Evolutionary conservation across 805 yeast species (phyloP).

Genomic region (Kluyveromyces aestuarii): DNA sequence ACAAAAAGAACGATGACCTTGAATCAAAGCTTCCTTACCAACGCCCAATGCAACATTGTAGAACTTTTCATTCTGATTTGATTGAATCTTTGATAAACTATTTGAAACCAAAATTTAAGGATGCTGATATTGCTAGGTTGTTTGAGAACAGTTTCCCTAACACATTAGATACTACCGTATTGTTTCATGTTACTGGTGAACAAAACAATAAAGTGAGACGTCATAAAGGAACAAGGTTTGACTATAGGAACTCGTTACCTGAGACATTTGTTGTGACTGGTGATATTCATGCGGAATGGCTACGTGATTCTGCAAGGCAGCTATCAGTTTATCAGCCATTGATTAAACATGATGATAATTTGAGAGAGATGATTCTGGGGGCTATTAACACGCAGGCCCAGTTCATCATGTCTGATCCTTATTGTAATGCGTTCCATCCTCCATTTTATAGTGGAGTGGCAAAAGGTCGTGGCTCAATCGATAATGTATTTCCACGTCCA

Average conservation of each 20-base stretch:
- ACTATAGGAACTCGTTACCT: slow-evolving; percentile 26
- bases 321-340: slow-evolving; percentile 65
- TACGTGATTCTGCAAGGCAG: slow-evolving; percentile 80
- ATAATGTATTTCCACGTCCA: slow-evolving; percentile 59
- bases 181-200: slow-evolving; percentile 45
- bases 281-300: slow-evolving; percentile 91
- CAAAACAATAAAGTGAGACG: slow-evolving; percentile 9
- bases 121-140: slow-evolving; percentile 61
- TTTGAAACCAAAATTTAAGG: slow-evolving; percentile 39
- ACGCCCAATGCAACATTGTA: slow-evolving; percentile 63
- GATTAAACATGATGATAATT: slow-evolving; percentile 38
- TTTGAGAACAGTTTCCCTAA: slow-evolving; percentile 82
- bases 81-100: slow-evolving; percentile 55
- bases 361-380: slow-evolving; percentile 53
- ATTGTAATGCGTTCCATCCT: slow-evolving; percentile 89
- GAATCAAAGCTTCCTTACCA: slow-evolving; percentile 47
- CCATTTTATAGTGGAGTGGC: slow-evolving; percentile 42
- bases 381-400: slow-evolving; percentile 75
- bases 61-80: slow-evolving; percentile 57
- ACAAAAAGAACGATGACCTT: slow-evolving; percentile 38
- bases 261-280: slow-evolving; percentile 81
- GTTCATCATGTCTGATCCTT: slow-evolving; percentile 55
- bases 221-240: slow-evolving; percentile 6
- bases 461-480: slow-evolving; percentile 44
- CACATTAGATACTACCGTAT: slow-evolving; percentile 77